Base-by-base conservation (phyloP, 768 basidiomycete genomes). In the Lactarius trivialis region DNA sequence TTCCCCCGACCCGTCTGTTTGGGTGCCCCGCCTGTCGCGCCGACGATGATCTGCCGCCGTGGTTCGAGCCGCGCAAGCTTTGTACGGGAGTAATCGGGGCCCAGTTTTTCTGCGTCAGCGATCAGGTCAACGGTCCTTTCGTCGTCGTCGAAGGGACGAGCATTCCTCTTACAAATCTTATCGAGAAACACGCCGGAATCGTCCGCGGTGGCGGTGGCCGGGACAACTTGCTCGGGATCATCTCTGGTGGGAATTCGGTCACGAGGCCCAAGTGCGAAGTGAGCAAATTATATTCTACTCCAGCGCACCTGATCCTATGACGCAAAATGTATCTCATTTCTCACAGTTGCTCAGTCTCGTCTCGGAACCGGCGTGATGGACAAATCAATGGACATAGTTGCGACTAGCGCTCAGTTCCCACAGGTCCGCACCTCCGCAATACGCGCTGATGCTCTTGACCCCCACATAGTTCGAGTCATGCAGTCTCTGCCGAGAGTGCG, bases 321-420 rank as follows among this genome's bases (percentile, higher is more conserved):
- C 30, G 30, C 19, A 91, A 91, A 62, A 98, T 98, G 96, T 95
- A 98, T 77, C 98, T 87, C 71, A 96, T 98, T 75, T 98, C 96
- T 7, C 81, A 95, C 95, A 74, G 96, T 97, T 71, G 88, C 89
- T 1, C 89, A 93, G 69, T 89, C 91, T n/a, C 93, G 95, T 74
- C 84, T 99, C 63, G 96, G 96, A n/a, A 99, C 96, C 0, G 96
- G 96, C 60, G 96, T 98, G 68, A 97, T 98, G 94, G 86, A 98
- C 81, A 93, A 98, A 79, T 86, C 86, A 70, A 97, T 95, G 34
- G 96, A 98, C 71, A 88, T 99, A 54, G 85, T 98, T 67, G 80
- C 84, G 45, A 94, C 92, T 60, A 99, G 98, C 67, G 92, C 96
- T 4, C 88, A 95, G 37, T 97, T 98, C 78, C 79, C 92, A 37